A percentile compares a stretch with the other conserved stretches of the same genome.
These are phyloP conservation scores for Karstenula rhodostoma DNA, from an alignment of 2,329 filamentous ascomycete species.

Conservation along the genomic window DNA sequence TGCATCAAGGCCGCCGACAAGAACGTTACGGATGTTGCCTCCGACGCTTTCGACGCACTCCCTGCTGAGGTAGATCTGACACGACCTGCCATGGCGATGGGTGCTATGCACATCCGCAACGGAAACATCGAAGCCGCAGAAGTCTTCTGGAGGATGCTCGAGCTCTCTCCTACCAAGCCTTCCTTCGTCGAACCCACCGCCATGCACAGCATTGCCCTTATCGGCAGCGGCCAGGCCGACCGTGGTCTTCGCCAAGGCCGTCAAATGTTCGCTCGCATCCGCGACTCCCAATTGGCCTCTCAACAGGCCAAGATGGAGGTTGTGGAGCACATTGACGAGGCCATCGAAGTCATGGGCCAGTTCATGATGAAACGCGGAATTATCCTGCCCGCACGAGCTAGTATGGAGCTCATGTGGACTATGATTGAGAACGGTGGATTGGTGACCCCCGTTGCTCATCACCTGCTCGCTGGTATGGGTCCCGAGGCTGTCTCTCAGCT, in stretches of 20 bases:
- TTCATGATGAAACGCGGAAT: slow-evolving; percentile 63
- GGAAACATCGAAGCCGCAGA: slow-evolving; percentile 81
- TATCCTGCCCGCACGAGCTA: slow-evolving; percentile 62
- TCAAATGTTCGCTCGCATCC: slow-evolving; percentile 86
- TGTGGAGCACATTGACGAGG: slow-evolving; percentile 86
- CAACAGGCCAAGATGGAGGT: slow-evolving; percentile 62
- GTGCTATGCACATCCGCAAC: slow-evolving; percentile 84
- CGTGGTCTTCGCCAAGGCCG: slow-evolving; percentile 82
- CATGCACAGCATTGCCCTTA: slow-evolving; percentile 89
- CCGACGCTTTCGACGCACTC: slow-evolving; percentile 61
- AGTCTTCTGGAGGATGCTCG: slow-evolving; percentile 80
- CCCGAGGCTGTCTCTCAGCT: slow-evolving; percentile 67
- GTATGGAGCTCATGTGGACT: slow-evolving; percentile 67
- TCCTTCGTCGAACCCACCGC: slow-evolving; percentile 85
- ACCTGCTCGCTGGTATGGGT: slow-evolving; percentile 67
- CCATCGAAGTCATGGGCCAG: slow-evolving; percentile 72
- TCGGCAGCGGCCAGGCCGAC: slow-evolving; percentile 84
- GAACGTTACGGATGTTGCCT: slow-evolving; percentile 73
- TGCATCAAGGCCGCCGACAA: slow-evolving; percentile 82
- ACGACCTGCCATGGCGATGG: slow-evolving; percentile 76
- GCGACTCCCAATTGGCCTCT: slow-evolving; percentile 64
- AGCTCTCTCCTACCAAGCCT: slow-evolving; percentile 66
- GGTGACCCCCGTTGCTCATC: slow-evolving; percentile 66
- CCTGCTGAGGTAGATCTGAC: slow-evolving; percentile 54
- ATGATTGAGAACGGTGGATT: slow-evolving; percentile 73